Base-by-base conservation (phyloP, 768 basidiomycete genomes). In the Daedaleopsis nitida region DNA sequence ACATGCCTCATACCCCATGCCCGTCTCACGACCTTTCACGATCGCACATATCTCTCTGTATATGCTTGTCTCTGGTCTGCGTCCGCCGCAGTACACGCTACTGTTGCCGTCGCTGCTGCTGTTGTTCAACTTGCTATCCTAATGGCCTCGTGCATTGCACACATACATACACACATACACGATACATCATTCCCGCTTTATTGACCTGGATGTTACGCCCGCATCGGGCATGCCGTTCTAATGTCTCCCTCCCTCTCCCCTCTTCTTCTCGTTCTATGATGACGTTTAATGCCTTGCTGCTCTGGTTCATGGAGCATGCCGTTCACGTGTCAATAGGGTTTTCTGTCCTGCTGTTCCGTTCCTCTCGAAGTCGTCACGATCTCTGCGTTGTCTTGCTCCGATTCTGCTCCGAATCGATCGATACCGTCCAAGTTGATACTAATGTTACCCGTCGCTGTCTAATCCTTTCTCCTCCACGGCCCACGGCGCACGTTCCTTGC, bases 1-100 rank as follows among this genome's bases (percentile, higher is more conserved):
- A 45, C 44, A 55, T 55, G 54, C 42, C 54, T 55, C 54, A 55
- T 55, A 55, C 54, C 54, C 38, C 43, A 55, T 55, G 54, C 54
- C 39, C 39, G 6, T 54, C 27, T 19, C 43, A 55, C 54, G 54
- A 55, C 16, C 35, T 32, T 7, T 44, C 54, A 55, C 54, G 54
- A 45, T 7, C 54, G 38, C 37, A 21, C 10, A 52, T 32, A 24
- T 12, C 23, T 34, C 23, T 34, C 27, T 21, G 23, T 21, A 49
- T 35, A 52, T 52, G 51, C 6, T 52, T 48, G 47, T 17, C 17
- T 12, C 17, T 17, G 11, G 39, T 42, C 39, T 42, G 39, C 17
- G 11, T 12, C 3, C 17, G 39, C 39, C 17, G 39, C 39, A 13
- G 39, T 17, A 13, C 13, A 13, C 13, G 39, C 17, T 42, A 42